These are phyloP conservation scores for Trichoderma arundinaceum DNA, from an alignment of 2,329 filamentous ascomycete species.

Conservation along the genomic window DNA sequence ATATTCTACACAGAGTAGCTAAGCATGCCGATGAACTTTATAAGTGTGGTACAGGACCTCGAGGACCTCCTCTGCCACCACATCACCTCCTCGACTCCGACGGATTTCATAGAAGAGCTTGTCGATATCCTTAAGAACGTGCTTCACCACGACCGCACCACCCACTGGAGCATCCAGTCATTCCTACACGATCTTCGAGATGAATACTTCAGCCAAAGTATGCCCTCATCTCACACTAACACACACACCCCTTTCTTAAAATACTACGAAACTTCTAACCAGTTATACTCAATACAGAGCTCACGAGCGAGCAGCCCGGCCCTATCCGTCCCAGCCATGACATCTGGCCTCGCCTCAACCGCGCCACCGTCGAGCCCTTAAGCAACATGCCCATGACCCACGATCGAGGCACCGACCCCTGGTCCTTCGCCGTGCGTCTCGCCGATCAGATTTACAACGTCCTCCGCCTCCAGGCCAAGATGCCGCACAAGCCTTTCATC, in stretches of 20 bases:
- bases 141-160: neutral
- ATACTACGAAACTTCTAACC: neutral
- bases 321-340: conserved; percentile 15
- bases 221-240: neutral
- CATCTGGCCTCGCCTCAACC: conserved; percentile 26
- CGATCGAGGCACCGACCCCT: conserved; percentile 9
- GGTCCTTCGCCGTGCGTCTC: conserved; percentile 17
- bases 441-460: conserved; percentile 27
- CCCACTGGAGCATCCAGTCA: conserved; percentile 29
- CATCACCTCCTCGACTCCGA: conserved; percentile 4
- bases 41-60: conserved; percentile 23
- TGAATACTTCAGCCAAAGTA: conserved; percentile 19
- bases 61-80: conserved; percentile 27
- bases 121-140: conserved; percentile 13
- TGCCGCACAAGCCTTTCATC: conserved; percentile 24
- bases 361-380: conserved; percentile 13
- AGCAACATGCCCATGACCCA: conserved; percentile 26
- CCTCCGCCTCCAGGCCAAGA: conserved; percentile 21
- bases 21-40: conserved; percentile 15
- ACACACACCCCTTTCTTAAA: neutral
- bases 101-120: conserved; percentile 7
- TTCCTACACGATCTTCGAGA: conserved; percentile 25
- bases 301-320: neutral
- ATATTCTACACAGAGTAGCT: too few relatives aligned
- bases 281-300: neutral